Base-by-base conservation (phyloP, 1,284 basidiomycete species). In the Leccinum insigne region DNA sequence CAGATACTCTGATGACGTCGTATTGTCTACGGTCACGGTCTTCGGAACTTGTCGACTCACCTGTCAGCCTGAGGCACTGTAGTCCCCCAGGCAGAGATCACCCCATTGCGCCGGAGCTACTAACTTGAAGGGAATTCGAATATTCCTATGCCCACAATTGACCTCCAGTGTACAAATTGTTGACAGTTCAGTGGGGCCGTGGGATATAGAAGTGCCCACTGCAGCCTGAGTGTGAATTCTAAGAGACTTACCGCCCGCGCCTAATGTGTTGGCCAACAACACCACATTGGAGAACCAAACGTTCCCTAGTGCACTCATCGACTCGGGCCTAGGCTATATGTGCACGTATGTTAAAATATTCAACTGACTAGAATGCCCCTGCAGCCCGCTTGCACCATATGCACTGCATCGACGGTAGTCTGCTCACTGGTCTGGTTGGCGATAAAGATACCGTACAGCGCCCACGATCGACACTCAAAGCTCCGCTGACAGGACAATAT, bases 81-180 rank as follows among this genome's bases (percentile, higher is more conserved):
- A 83, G 66, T 84, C 85, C 64, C 79, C 80, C 64, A 83, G 64
- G 2, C 83, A 81, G 60, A 85, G 79, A 18, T 5, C 77, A 76
- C 63, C 82, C 77, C n/a, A 63, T 80, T 81, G 29, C 47, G 38
- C 38, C 38, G 49, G 57, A 38, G 8, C 40, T 16, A 42, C 40
- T 2, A 44, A n/a, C 32, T n/a, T 47, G 16, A 59, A 49, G 16
- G 42, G 21, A 58, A 44, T 32, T 42, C 40, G 40, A 42, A 42
- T 42, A 42, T 42, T 7, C 40, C 40, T 14, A 18, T 5, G 66
- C 80, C 66, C 64, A 82, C 81, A 82, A 83, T 58, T 74, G 69
- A 0, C 81, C 80, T 64, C 79, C 73, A 56, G 78, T 73, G 70
- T 83, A 16, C 40, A 42, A 40, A 42, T 8, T 16, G 40, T 42